Evolutionary conservation across 163 green algal species (phyloP).

Genomic region (Chlorella variabilis): DNA sequence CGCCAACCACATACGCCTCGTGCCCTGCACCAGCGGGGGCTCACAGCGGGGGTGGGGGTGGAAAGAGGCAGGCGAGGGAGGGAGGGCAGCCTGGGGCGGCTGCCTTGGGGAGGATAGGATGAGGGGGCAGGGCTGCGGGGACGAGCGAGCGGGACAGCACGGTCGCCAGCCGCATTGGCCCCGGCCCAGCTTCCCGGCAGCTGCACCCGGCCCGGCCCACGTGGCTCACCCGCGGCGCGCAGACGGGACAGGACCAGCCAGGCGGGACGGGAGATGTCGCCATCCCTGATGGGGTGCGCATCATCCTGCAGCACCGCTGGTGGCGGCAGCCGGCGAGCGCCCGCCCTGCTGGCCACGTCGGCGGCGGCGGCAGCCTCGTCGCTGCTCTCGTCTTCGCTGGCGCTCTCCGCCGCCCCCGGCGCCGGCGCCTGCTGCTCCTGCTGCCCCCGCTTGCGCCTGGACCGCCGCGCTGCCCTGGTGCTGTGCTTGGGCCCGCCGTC

Average conservation of each 20-base stretch:
- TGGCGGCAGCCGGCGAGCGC: not conserved
- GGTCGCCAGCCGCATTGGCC: too few relatives aligned
- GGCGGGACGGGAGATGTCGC: constrained; percentile 24
- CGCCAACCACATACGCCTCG: constrained; percentile 81
- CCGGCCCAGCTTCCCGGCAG: not conserved
- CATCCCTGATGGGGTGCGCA: constrained; percentile 39
- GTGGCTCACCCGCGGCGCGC: constrained; percentile 36
- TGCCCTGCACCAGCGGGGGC: too few relatives aligned
- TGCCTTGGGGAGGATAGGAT: too few relatives aligned
- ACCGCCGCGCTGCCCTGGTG: too few relatives aligned
- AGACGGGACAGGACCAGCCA: constrained; percentile 53
- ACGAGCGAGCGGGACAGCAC: too few relatives aligned
- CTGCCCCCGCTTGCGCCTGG: not conserved
- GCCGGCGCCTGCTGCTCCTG: not conserved
- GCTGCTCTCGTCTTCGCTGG: too few relatives aligned
- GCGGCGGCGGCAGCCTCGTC: not conserved
- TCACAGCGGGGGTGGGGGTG: not conserved
- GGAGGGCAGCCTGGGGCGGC: too few relatives aligned
- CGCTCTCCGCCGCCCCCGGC: too few relatives aligned
- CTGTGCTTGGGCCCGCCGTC: too few relatives aligned
- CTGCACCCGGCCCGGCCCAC: too few relatives aligned
- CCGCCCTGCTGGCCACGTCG: not conserved
- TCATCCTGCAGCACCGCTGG: constrained; percentile 45
- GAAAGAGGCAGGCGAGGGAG: too few relatives aligned
- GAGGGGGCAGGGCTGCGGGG: too few relatives aligned